Conservation (phyloP, 2,329 filamentous ascomycete species). For the Diaporthe sp. region DNA sequence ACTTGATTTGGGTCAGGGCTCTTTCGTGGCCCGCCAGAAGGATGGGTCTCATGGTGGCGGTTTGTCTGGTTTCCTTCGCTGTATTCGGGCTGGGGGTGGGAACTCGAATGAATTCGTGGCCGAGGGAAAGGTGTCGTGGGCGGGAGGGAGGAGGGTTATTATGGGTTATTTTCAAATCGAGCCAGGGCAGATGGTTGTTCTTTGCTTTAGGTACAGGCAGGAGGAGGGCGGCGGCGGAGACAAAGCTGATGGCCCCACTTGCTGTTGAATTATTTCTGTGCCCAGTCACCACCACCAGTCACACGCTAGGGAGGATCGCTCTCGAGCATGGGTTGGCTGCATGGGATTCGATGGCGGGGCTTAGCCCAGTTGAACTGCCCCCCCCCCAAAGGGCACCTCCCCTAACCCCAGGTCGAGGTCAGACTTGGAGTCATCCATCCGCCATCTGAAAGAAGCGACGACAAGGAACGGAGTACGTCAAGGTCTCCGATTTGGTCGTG, state of each 20-base stretch:
- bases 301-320: slow-evolving; percentile 26
- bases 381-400: neutral
- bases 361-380: neutral
- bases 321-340: slow-evolving; percentile 1
- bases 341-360: slow-evolving; percentile 14
- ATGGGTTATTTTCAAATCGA: slow-evolving; percentile 25
- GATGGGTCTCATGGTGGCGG: slow-evolving; percentile 91
- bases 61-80: slow-evolving; percentile 42
- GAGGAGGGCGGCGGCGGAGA: slow-evolving; percentile 29
- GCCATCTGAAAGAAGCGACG: slow-evolving; percentile 9
- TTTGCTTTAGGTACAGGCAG: slow-evolving; percentile 23
- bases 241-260: slow-evolving; percentile 38
- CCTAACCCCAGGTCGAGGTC: slow-evolving; percentile 14
- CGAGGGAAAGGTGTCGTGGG: slow-evolving; percentile 14
- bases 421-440: neutral
- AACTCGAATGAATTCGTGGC: slow-evolving; percentile 3
- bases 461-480: slow-evolving; percentile 3
- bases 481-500: slow-evolving; percentile 32
- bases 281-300: slow-evolving; percentile 32
- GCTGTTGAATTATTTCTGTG: slow-evolving; percentile 35
- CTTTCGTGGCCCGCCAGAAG: slow-evolving; percentile 96
- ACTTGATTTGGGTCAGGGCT: slow-evolving; percentile 95
- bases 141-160: slow-evolving; percentile 20
- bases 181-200: slow-evolving; percentile 13
- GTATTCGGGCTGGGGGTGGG: neutral